phyloP scores from a whole-genome alignment of 2,329 filamentous ascomycete species.

The Chaetothyriales sp. region DNA sequence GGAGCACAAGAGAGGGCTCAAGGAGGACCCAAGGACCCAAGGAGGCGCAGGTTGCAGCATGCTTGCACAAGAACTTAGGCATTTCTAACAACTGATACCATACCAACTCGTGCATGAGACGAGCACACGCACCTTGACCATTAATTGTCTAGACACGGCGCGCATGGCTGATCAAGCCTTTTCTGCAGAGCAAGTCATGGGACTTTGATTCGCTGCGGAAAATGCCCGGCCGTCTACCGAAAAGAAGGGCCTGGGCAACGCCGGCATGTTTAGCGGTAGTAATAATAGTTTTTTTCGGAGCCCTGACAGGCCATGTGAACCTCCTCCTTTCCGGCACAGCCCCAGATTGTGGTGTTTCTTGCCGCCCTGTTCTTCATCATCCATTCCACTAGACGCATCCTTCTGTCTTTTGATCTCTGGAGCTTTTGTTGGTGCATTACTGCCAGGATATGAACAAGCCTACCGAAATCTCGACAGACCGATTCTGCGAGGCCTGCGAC shows the following conservation, averaged over 20 bases:
- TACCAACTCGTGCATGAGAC: background rate
- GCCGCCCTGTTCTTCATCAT: background rate
- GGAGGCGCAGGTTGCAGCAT: background rate
- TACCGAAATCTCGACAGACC: conserved; percentile 15
- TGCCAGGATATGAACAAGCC: conserved; percentile 19
- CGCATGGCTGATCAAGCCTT: too few relatives aligned
- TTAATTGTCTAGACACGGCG: too few relatives aligned
- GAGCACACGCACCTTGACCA: background rate
- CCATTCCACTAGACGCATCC: background rate
- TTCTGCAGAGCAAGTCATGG: background rate
- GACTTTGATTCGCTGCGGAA: too few relatives aligned
- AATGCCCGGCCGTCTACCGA: too few relatives aligned
- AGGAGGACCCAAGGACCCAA: too few relatives aligned
- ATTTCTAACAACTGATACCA: too few relatives aligned
- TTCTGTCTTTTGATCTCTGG: background rate
- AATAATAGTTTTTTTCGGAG: too few relatives aligned
- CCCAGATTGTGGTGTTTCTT: background rate
- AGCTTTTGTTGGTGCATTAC: background rate
- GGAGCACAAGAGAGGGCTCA: background rate
- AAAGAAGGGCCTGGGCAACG: too few relatives aligned
- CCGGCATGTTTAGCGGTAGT: too few relatives aligned
- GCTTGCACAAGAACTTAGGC: background rate
- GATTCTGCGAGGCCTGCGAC: conserved; percentile 18
- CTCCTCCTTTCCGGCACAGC: too few relatives aligned
- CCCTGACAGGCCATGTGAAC: too few relatives aligned